Conservation (phyloP, 73 alveolate species). For the Paramecium octaurelia region DNA sequence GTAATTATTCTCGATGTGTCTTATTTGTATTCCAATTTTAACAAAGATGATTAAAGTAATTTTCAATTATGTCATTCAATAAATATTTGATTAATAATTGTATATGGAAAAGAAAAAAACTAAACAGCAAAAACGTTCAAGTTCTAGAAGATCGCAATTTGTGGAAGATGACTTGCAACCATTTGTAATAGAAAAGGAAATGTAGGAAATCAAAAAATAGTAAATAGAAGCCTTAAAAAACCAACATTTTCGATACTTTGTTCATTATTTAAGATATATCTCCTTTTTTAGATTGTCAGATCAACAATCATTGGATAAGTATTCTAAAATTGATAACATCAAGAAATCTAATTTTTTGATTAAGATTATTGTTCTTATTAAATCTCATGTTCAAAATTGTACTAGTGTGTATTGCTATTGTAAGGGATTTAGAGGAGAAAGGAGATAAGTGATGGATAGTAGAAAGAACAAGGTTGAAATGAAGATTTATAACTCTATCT, state of each 20-base stretch:
- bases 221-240: background rate
- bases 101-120: background rate
- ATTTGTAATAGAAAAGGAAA: constrained; percentile 26
- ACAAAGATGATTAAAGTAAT: background rate
- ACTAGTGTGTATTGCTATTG: constrained; percentile 42
- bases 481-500: background rate
- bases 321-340: background rate
- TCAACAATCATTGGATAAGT: background rate
- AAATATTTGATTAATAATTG: background rate
- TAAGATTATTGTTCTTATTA: background rate
- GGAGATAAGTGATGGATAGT: background rate
- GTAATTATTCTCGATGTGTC: background rate
- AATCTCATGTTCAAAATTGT: constrained; percentile 17
- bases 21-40: background rate
- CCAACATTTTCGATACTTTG: background rate
- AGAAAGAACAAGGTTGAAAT: background rate
- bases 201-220: background rate
- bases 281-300: background rate
- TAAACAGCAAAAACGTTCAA: background rate
- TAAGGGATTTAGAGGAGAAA: constrained; percentile 53
- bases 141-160: background rate
- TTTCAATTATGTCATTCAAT: background rate
- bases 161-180: background rate
- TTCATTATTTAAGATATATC: background rate
- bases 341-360: background rate